A percentile compares a stretch with the other conserved stretches of the same genome.
phyloP scores from a whole-genome alignment of 495 filamentous ascomycete genomes.

The Daldinia childiae region DNA sequence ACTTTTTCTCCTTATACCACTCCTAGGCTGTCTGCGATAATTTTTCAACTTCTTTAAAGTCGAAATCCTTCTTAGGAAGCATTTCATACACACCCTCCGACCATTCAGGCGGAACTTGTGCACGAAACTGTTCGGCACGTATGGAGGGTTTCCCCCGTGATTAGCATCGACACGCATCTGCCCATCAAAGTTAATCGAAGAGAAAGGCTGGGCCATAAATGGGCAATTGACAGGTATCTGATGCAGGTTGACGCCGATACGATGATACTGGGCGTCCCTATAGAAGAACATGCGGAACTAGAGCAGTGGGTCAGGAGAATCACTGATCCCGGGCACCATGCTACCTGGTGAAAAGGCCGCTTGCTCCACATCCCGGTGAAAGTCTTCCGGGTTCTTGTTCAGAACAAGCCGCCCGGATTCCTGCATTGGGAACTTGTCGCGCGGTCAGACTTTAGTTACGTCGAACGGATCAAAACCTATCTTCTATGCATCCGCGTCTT shows the following conservation, averaged over 20 bases:
- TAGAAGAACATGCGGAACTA: conserved; percentile 85
- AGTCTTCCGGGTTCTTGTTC: conserved; percentile 77
- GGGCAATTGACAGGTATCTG: conserved; percentile 83
- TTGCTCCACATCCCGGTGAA: conserved; percentile 81
- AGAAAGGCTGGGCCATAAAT: conserved; percentile 66
- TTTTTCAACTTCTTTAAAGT: conserved; percentile 53
- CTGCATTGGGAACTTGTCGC: conserved; percentile 73
- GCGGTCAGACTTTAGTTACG: conserved; percentile 72
- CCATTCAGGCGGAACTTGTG: conserved; percentile 64
- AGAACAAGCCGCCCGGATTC: conserved; percentile 70
- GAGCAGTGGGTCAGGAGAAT: conserved; percentile 79
- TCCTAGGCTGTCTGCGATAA: conserved; percentile 49
- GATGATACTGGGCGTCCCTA: conserved; percentile 80
- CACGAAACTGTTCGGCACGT: conserved; percentile 64
- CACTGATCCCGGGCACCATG: conserved; percentile 70
- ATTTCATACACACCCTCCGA: conserved; percentile 57
- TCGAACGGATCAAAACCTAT: conserved; percentile 65
- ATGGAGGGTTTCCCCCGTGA: conserved; percentile 62
- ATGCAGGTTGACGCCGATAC: conserved; percentile 81
- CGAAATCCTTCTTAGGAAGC: conserved; percentile 55
- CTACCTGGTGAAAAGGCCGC: conserved; percentile 85
- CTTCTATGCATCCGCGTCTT: conserved; percentile 57
- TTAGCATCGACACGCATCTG: conserved; percentile 70
- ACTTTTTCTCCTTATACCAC: conserved; percentile 58
- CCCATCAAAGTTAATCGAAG: conserved; percentile 78